A percentile compares a stretch with the other conserved stretches of the same genome.
phyloP scores from a whole-genome alignment of 2,329 filamentous ascomycete genomes.

The Fusarium albidum region DNA sequence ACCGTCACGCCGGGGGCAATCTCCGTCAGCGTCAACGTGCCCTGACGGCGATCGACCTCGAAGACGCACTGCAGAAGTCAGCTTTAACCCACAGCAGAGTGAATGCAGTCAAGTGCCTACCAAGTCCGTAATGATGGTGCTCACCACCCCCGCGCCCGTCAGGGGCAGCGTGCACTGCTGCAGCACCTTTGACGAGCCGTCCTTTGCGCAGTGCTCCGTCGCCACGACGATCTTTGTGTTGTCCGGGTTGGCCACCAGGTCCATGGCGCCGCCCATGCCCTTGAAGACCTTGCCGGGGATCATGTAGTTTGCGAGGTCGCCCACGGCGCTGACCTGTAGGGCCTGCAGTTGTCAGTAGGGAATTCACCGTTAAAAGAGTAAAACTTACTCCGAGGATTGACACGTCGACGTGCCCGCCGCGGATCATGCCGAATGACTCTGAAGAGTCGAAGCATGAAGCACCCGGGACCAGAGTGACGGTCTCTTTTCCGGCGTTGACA shows the following conservation, averaged over 20 bases:
- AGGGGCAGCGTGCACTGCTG: constrained; percentile 70
- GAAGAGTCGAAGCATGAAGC: constrained; percentile 80
- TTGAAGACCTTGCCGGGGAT: constrained; percentile 88
- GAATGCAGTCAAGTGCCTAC: constrained; percentile 52
- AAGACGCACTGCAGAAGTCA: constrained; percentile 67
- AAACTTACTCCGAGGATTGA: constrained; percentile 74
- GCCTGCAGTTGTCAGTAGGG: constrained; percentile 50
- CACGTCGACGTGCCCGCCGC: constrained; percentile 83
- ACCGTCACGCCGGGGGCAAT: constrained; percentile 73
- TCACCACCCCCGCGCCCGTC: constrained; percentile 72
- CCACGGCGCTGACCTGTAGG: constrained; percentile 79
- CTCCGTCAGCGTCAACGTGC: constrained; percentile 73
- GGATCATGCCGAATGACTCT: constrained; percentile 89
- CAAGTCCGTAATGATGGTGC: constrained; percentile 77
- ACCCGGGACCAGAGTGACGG: constrained; percentile 79
- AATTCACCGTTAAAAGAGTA: not conserved
- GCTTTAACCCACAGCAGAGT: not conserved
- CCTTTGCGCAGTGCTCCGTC: constrained; percentile 75
- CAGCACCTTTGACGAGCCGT: constrained; percentile 72
- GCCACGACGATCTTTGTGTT: constrained; percentile 77
- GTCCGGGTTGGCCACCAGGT: constrained; percentile 75
- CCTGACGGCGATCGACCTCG: constrained; percentile 69
- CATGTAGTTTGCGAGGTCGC: constrained; percentile 90
- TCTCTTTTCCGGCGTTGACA: constrained; percentile 89
- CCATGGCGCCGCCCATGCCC: constrained; percentile 85